Evolutionary conservation across 352 stramenopile genomes (phyloP).

Genomic region (Phytophthora ramorum): DNA sequence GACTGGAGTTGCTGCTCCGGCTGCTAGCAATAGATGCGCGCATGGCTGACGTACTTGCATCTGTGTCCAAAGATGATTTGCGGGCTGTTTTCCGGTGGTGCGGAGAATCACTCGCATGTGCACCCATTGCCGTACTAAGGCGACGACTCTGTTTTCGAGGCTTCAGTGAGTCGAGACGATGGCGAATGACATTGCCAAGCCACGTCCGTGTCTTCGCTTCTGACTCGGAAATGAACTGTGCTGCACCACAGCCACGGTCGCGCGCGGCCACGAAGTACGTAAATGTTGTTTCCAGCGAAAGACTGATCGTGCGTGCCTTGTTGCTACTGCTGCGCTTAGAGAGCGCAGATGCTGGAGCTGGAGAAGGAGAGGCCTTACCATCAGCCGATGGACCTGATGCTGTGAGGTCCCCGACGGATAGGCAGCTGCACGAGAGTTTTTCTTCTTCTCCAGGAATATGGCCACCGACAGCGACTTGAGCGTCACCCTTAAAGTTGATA

Average conservation of each 20-base stretch:
- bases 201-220: constrained; percentile 65
- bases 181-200: constrained; percentile 68
- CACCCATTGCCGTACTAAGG: constrained; percentile 44
- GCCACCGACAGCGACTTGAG: constrained; percentile 45
- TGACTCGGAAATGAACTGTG: constrained; percentile 71
- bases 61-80: constrained; percentile 47
- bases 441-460: constrained; percentile 63
- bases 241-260: constrained; percentile 54
- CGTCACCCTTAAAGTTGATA: constrained; percentile 82
- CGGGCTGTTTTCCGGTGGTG: constrained; percentile 54
- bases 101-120: constrained; percentile 40
- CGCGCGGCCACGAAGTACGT: constrained; percentile 73
- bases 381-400: constrained; percentile 27
- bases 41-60: constrained; percentile 52
- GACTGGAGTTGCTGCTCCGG: constrained; percentile 39
- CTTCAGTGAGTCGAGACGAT: constrained; percentile 73
- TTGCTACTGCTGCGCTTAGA: constrained; percentile 69
- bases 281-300: constrained; percentile 75
- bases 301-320: constrained; percentile 78
- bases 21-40: constrained; percentile 62
- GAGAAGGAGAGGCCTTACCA: constrained; percentile 21
- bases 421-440: constrained; percentile 67
- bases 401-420: constrained; percentile 68
- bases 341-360: constrained; percentile 37
- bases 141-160: constrained; percentile 63